Percentiles rank a stretch among this genome's conserved stretches.
Evolutionary conservation across 768 basidiomycete genomes (phyloP).

Genomic region (Lepiota brunneoincarnata): DNA sequence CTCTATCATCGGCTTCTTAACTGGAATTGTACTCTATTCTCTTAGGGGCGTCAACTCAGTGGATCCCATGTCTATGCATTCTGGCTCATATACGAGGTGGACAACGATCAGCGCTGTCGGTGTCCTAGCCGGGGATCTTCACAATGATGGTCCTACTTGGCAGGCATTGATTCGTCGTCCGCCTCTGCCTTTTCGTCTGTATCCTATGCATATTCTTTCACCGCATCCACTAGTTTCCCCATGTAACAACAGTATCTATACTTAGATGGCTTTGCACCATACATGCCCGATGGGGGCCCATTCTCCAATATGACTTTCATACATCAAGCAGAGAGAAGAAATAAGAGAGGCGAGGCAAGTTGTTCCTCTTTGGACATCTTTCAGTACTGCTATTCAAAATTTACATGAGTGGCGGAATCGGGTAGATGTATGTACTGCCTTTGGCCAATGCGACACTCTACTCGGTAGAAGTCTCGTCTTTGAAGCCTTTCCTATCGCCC

Average conservation of each 20-base stretch:
- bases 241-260: background rate
- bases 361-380: no score
- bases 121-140: slow-evolving; percentile 59
- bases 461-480: slow-evolving; percentile 21
- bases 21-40: slow-evolving; percentile 63
- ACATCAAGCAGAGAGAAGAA: no score
- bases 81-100: slow-evolving; percentile 33
- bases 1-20: slow-evolving; percentile 64
- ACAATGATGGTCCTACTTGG: slow-evolving; percentile 46
- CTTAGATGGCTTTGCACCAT: no score
- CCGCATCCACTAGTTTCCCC: background rate
- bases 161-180: background rate
- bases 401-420: no score
- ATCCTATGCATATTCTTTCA: background rate
- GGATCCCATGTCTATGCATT: slow-evolving; percentile 21
- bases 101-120: slow-evolving; percentile 63
- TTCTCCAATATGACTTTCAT: no score
- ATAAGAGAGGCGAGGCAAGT: no score
- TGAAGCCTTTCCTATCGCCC: slow-evolving; percentile 38
- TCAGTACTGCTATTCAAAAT: no score
- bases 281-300: no score
- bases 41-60: slow-evolving; percentile 49
- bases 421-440: background rate
- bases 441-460: background rate
- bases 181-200: background rate